Evolutionary conservation across 805 yeast species (phyloP).

Genomic region (Wickerhamiella cacticola): DNA sequence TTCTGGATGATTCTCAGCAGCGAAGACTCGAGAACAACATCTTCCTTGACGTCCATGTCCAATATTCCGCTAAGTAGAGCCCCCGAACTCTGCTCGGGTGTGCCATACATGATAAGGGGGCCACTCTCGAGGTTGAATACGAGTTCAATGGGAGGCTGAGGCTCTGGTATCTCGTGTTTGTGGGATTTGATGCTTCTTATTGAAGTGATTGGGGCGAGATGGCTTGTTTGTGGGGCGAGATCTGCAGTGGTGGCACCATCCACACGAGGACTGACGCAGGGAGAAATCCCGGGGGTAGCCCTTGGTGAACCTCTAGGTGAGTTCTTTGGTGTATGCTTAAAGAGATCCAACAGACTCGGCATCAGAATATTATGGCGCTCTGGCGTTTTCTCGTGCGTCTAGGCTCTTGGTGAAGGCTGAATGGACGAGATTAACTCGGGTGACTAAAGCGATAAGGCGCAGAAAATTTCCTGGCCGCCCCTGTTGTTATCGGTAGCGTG

Average conservation of each 20-base stretch:
- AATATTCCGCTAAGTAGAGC: constrained; percentile 74
- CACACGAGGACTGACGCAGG: neutral
- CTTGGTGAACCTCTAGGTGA: neutral
- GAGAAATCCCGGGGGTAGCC: neutral
- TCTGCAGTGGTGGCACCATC: neutral
- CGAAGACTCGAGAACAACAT: constrained; percentile 31
- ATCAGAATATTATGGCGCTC: neutral
- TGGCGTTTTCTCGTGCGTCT: neutral
- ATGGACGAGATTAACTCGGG: neutral
- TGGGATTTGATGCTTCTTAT: neutral
- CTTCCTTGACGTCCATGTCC: constrained; percentile 43
- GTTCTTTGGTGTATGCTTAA: constrained; percentile 2
- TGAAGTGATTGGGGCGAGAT: neutral
- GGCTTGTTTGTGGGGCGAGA: neutral
- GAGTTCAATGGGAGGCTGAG: neutral
- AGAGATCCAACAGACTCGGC: constrained; percentile 8
- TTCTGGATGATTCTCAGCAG: constrained; percentile 48
- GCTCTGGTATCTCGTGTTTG: neutral
- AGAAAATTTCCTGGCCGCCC: neutral
- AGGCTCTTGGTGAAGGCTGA: neutral
- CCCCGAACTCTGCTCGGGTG: constrained; percentile 68
- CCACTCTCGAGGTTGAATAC: constrained; percentile 58
- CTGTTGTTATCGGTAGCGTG: neutral
- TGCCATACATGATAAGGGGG: constrained; percentile 77
- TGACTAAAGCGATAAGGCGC: constrained; percentile 1